These are phyloP conservation scores for Clavispora santaluciae DNA, from an alignment of 805 yeast genomes.

Conservation along the genomic window DNA sequence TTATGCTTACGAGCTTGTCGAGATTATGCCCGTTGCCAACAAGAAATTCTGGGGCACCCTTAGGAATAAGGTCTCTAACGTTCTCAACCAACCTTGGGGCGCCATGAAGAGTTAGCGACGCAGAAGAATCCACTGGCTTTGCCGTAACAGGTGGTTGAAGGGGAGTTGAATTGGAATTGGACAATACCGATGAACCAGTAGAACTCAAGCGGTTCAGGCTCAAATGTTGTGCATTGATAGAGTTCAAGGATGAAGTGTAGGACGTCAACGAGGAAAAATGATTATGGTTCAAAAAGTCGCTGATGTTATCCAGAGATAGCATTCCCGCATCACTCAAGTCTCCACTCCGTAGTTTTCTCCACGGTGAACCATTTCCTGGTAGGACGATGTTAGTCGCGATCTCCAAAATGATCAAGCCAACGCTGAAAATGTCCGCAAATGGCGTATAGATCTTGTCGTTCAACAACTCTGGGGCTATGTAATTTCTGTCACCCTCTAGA, in stretches of 20 bases:
- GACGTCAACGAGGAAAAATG: slow-evolving; percentile 32
- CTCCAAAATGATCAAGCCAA: slow-evolving; percentile 89
- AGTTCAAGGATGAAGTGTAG: slow-evolving; percentile 22
- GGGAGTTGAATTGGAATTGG: slow-evolving; percentile 2
- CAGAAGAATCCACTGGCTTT: background rate
- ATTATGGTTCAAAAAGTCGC: slow-evolving; percentile 37
- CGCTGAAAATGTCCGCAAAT: slow-evolving; percentile 92
- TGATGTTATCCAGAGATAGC: slow-evolving; percentile 49
- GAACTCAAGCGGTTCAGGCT: slow-evolving; percentile 5
- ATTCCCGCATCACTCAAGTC: slow-evolving; percentile 94
- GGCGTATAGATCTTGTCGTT: slow-evolving; percentile 77
- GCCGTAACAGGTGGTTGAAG: slow-evolving; percentile 1
- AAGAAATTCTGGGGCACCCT: slow-evolving; percentile 85
- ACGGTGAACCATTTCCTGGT: slow-evolving; percentile 93
- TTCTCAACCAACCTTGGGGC: slow-evolving; percentile 9
- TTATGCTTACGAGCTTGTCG: slow-evolving; percentile 78
- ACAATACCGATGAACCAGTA: slow-evolving; percentile 1
- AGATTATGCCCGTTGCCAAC: slow-evolving; percentile 51
- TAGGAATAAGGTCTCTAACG: slow-evolving; percentile 48
- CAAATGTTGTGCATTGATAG: slow-evolving; percentile 11
- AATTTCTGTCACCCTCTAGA: slow-evolving; percentile 95
- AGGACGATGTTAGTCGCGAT: slow-evolving; percentile 91
- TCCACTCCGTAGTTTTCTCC: slow-evolving; percentile 95
- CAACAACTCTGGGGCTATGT: slow-evolving; percentile 94
- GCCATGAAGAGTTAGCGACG: background rate